These are phyloP conservation scores for Adenanthera pavonina DNA, from an alignment of 306 rosid genomes.

Conservation along the genomic window DNA sequence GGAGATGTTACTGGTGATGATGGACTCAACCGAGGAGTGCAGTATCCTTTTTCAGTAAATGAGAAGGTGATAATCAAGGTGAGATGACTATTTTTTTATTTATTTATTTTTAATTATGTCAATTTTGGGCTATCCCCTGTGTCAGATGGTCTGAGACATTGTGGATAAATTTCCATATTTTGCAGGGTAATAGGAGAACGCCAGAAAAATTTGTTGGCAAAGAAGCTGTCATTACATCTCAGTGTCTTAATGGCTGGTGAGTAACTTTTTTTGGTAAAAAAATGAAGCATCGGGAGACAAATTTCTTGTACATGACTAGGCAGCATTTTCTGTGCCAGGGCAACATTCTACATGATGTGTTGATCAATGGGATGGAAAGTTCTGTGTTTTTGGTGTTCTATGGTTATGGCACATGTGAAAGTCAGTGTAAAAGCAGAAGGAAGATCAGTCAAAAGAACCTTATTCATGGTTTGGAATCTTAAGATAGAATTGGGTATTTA, in stretches of 20 bases:
- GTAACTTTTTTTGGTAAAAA: conserved; percentile 31
- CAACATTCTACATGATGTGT: background rate
- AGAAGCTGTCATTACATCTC: conserved; percentile 97
- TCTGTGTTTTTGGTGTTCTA: conserved; percentile 12
- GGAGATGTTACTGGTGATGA: conserved; percentile 70
- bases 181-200: conserved; percentile 94
- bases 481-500: background rate
- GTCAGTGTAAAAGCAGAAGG: background rate
- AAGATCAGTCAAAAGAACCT: background rate
- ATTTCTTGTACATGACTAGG: conserved; percentile 16
- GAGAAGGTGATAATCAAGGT: conserved; percentile 97
- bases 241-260: conserved; percentile 99
- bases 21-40: conserved; percentile 75
- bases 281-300: background rate
- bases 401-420: background rate
- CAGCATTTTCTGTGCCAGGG: background rate
- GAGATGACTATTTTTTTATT: conserved; percentile 30
- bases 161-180: conserved; percentile 42
- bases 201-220: conserved; percentile 99
- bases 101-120: conserved; percentile 23
- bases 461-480: background rate
- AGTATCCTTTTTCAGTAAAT: conserved; percentile 91
- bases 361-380: background rate
- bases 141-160: conserved; percentile 27
- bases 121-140: conserved; percentile 13